Evolutionary conservation across 2,329 filamentous ascomycete species (phyloP).

Genomic region (Ceratocystiopsis sp.): DNA sequence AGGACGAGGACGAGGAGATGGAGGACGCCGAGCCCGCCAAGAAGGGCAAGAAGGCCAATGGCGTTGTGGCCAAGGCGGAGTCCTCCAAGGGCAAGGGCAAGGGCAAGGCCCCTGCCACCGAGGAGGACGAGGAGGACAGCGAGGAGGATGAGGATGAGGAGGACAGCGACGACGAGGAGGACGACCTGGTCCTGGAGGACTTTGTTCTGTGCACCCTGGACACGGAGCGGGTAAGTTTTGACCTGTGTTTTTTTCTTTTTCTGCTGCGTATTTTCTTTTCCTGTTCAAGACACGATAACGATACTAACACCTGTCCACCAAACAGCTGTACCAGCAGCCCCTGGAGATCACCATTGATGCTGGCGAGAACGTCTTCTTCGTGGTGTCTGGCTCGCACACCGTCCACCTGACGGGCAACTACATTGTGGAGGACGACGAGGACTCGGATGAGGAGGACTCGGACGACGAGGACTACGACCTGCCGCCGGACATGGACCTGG

Average conservation of each 20-base stretch:
- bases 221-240: constrained; percentile 60
- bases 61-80: not conserved
- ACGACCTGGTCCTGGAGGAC: constrained; percentile 60
- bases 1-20: constrained; percentile 43
- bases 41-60: constrained; percentile 13
- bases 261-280: not conserved
- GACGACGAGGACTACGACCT: constrained; percentile 57
- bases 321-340: constrained; percentile 81
- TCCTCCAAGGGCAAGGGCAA: constrained; percentile 4
- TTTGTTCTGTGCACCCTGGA: constrained; percentile 93
- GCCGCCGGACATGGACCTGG: constrained; percentile 60
- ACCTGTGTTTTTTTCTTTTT: not conserved
- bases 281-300: not conserved
- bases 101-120: constrained; percentile 10
- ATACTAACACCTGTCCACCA: not conserved
- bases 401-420: constrained; percentile 95
- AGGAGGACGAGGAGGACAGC: constrained; percentile 7
- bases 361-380: constrained; percentile 82
- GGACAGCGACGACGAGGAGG: constrained; percentile 40
- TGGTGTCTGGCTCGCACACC: constrained; percentile 75
- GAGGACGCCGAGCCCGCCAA: constrained; percentile 26
- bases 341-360: constrained; percentile 85
- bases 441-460: constrained; percentile 44
- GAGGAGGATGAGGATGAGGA: constrained; percentile 25
- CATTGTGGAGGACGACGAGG: constrained; percentile 53